Percentiles rank a stretch among this genome's conserved stretches.
These are phyloP conservation scores for Teratosphaeriaceae sp. DNA, from an alignment of 2,329 filamentous ascomycete genomes.

Conservation along the genomic window DNA sequence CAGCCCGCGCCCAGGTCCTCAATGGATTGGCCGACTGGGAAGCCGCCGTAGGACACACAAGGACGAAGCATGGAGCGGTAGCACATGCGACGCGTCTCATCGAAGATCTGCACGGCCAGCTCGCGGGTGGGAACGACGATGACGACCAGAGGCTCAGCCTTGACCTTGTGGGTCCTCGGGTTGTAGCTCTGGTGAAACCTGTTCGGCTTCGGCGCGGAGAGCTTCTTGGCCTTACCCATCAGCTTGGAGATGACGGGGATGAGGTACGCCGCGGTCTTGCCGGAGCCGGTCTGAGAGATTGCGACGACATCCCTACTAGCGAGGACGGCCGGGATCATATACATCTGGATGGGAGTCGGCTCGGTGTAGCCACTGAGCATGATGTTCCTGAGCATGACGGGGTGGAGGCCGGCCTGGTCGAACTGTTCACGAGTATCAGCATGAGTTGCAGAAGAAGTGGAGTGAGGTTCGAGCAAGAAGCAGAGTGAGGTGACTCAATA, in stretches of 20 bases:
- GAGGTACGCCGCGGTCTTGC: conserved; percentile 91
- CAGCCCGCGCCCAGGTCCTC: conserved; percentile 74
- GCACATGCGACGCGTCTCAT: conserved; percentile 85
- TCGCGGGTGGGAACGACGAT: conserved; percentile 84
- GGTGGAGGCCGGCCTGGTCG: conserved; percentile 74
- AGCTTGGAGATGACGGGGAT: conserved; percentile 83
- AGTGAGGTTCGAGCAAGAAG: background rate
- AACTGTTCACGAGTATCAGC: conserved; percentile 46
- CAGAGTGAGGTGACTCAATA: too few relatives aligned
- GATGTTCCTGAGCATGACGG: conserved; percentile 73
- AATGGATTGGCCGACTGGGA: conserved; percentile 62
- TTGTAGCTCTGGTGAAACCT: conserved; percentile 39
- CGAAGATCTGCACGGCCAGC: conserved; percentile 89
- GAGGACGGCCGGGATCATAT: conserved; percentile 72
- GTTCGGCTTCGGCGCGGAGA: conserved; percentile 71
- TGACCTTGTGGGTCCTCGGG: conserved; percentile 46
- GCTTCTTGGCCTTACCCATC: conserved; percentile 91
- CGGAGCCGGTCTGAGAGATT: conserved; percentile 89
- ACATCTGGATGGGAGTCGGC: conserved; percentile 85
- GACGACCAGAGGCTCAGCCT: conserved; percentile 81
- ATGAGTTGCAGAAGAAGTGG: background rate
- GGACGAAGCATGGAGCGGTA: conserved; percentile 94
- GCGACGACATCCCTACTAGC: conserved; percentile 76
- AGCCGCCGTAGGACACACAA: conserved; percentile 82
- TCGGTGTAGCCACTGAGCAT: conserved; percentile 60